Base-by-base conservation (phyloP, 179 eudicot genomes). In the Pouteria campechiana region DNA sequence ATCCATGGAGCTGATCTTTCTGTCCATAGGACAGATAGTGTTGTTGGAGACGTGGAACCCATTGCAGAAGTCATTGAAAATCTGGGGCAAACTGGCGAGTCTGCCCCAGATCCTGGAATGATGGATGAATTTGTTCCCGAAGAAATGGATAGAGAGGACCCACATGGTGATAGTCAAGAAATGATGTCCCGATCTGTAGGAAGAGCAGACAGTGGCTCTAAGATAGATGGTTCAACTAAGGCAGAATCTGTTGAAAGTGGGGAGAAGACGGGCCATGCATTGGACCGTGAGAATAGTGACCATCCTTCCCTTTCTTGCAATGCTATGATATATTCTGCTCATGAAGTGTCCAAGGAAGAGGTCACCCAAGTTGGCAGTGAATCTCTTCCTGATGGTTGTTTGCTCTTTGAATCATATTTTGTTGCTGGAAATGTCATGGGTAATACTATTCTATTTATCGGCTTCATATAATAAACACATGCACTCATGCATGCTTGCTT, bases 251-350 rank as follows among this genome's bases (percentile, higher is more conserved):
- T 74, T 57, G 99, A 79, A 58, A 92, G 99, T 66, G 99, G 88
- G n/a, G 99, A 87, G 30, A 92, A 87, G 75, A 77, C 74, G 32
- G 79, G 87, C 65, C 75, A 67, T 33, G 47, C 60, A 15, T 42
- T 71, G 49, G 76, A 76, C 21, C 78, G 50, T 29, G 94, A 82
- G 46, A 72, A 60, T 53, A 82, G 81, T 58, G 65, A 60, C 18
- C 94, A 80, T 53, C 96, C 94, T 63, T 92, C 96, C 54, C 71
- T 87, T 44, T 92, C 99, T 56, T 87, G 99, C 75, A 92, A 92
- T 79, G 99, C 96, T 17, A 43, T 92, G 61, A 66, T 92, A 50
- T 87, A 71, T 53, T 92, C 99, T 45, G 94, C 87, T 50, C 54
- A 59, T 67, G 99, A 92, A 50, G 88, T 67, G 44, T 92, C 96